These are phyloP conservation scores for Fraxinus anomala DNA, from an alignment of 257 asterid species.

Conservation along the genomic window DNA sequence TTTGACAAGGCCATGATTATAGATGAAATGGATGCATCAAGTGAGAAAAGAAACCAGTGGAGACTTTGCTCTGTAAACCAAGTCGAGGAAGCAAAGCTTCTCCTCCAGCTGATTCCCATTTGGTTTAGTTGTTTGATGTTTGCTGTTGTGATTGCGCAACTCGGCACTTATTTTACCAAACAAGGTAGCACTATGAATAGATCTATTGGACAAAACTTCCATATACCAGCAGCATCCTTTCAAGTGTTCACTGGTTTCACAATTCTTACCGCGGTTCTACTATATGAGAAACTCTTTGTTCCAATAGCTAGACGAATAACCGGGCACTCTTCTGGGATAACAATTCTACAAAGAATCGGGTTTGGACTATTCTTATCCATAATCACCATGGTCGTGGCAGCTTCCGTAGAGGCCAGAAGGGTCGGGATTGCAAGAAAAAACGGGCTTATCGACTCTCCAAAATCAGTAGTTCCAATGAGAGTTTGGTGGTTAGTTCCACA, in stretches of 20 bases:
- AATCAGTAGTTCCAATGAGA: conserved; percentile 41
- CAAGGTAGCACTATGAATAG: conserved; percentile 55
- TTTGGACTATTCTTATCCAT: conserved; percentile 39
- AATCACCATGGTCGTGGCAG: conserved; percentile 50
- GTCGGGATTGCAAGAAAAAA: conserved; percentile 28
- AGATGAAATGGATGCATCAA: conserved; percentile 38
- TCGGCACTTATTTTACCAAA: conserved; percentile 59
- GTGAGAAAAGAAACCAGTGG: conserved; percentile 51
- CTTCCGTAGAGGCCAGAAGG: conserved; percentile 41
- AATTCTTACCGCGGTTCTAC: conserved; percentile 38
- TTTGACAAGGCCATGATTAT: conserved; percentile 53
- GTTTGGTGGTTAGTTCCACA: conserved; percentile 66
- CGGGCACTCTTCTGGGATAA: conserved; percentile 54
- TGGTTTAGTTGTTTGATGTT: conserved; percentile 58
- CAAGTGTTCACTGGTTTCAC: conserved; percentile 60
- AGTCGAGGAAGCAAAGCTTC: conserved; percentile 63
- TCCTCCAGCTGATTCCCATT: conserved; percentile 58
- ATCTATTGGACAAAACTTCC: conserved; percentile 32
- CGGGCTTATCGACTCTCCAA: conserved; percentile 37
- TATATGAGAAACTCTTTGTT: conserved; percentile 45
- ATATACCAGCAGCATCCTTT: conserved; percentile 58
- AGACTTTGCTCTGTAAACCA: conserved; percentile 48
- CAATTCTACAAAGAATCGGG: conserved; percentile 62
- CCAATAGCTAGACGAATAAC: conserved; percentile 47
- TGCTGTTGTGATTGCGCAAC: conserved; percentile 50